Evolutionary conservation across 2,329 filamentous ascomycete genomes (phyloP), one percentile per base, ranked within the genome.

Genomic region (Microcyclospora pomicola): DNA sequence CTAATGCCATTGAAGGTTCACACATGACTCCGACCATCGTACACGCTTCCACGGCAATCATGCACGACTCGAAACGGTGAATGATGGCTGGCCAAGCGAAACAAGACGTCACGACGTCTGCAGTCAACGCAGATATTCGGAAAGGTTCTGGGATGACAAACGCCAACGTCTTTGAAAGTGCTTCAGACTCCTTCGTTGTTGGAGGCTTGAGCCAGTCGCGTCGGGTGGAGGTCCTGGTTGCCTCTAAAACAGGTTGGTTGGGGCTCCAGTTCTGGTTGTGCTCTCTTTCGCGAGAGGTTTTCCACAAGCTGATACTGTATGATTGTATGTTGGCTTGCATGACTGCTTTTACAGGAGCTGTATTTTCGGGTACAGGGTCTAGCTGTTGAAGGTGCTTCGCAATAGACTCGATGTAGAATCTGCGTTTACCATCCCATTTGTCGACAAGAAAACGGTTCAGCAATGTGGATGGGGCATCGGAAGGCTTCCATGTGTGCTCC

Each of bases 11-110:
- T 1, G 71, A 67, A 0, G 82, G 72, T 0, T 68, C 65, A 11
- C 93, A 70, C 0, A 68, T 52, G 1, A 96, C 65, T 2, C 69
- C 71, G 0, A 95, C 60, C 13, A 73, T 58, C 1, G 68, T 57
- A 46, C 79, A 85, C 0, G 78, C 82, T 45, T 98, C 88, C 0
- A 82, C 58, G 0, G 80, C 76, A 44, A 96, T 82, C 3, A 96
- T 66, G 41, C 79, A 81, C 0, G 80, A 78, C 47, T 98, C 87
- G 6, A 95, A 62, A 9, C 85, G 76, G 52, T 85, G 79, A 29
- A 95, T 82, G 30, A 94, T 81, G 0, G 85, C 80, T 0, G 91
- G 88, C 41, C 95, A 77, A 1, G 76, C 67, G 50, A 87, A 75
- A 13, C 74, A 77, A 64, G 84, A 84, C 3, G 73, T 68, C 1